Evolutionary conservation across 495 filamentous ascomycete genomes (phyloP).

Genomic region (Trichoderma reesei): DNA sequence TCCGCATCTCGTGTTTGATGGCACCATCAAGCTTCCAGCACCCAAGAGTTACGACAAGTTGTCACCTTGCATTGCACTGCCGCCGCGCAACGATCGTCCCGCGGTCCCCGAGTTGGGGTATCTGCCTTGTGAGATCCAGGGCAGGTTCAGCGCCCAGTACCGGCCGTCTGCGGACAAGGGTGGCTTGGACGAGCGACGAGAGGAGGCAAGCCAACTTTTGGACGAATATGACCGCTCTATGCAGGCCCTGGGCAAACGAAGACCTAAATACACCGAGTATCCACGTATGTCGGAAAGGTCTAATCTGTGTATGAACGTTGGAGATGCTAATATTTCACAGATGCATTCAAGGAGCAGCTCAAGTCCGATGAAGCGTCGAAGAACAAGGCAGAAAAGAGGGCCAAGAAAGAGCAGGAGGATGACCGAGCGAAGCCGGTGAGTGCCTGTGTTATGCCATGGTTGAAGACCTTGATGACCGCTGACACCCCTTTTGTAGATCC

Average conservation of each 20-base stretch:
- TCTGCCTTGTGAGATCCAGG: conserved; percentile 10
- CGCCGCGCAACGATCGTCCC: not conserved
- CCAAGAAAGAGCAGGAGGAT: conserved; percentile 12
- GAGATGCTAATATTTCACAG: not conserved
- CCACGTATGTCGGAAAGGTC: not conserved
- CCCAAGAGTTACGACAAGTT: conserved; percentile 14
- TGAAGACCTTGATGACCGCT: not conserved
- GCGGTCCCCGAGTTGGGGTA: conserved; percentile 3
- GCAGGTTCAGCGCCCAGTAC: conserved; percentile 6
- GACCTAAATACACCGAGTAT: conserved; percentile 14
- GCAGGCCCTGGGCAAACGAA: conserved; percentile 6
- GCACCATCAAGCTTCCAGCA: conserved; percentile 8
- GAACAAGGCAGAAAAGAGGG: conserved; percentile 11
- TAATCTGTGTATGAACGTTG: not conserved
- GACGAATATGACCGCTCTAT: conserved; percentile 10
- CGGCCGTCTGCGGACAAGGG: not conserved
- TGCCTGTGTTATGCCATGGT: not conserved
- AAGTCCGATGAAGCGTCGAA: conserved; percentile 9
- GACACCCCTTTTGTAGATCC: not conserved
- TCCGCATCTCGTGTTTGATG: not conserved
- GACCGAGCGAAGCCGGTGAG: conserved; percentile 12
- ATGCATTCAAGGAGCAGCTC: conserved; percentile 14
- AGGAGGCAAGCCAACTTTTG: conserved; percentile 6
- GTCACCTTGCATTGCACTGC: conserved; percentile 8
- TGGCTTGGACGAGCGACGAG: conserved; percentile 7